These are phyloP conservation scores for Epichloe scottii DNA, from an alignment of 2,329 filamentous ascomycete species.

Conservation along the genomic window DNA sequence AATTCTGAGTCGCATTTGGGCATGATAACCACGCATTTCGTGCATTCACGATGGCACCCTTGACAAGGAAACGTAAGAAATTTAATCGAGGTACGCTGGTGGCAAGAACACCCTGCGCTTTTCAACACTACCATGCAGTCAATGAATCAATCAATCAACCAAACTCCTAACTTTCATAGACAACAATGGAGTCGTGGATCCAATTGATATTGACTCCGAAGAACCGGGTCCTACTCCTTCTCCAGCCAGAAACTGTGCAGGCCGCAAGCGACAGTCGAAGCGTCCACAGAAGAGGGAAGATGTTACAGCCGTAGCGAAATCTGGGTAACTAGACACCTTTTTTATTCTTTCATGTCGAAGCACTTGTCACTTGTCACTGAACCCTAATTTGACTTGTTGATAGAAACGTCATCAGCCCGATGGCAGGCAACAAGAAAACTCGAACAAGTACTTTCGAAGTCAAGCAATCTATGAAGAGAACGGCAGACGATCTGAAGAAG, in stretches of 20 bases:
- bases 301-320: neutral
- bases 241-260: neutral
- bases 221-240: neutral
- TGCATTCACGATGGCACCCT: constrained; percentile 14
- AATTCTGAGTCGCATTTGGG: neutral
- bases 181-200: neutral
- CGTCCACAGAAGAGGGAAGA: neutral
- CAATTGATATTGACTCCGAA: neutral
- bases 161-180: neutral
- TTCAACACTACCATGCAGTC: neutral
- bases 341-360: neutral
- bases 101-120: neutral
- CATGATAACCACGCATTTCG: neutral
- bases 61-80: constrained; percentile 15
- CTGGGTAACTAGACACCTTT: neutral
- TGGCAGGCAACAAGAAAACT: neutral
- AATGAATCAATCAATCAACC: neutral
- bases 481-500: neutral
- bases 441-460: constrained; percentile 1
- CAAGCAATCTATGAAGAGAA: constrained; percentile 1
- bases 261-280: neutral
- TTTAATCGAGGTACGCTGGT: constrained; percentile 11
- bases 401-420: neutral
- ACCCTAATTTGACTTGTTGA: neutral
- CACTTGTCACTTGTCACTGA: too few relatives aligned